These are phyloP conservation scores for Coleophoma cylindrospora DNA, from an alignment of 2,329 filamentous ascomycete species.

Conservation along the genomic window DNA sequence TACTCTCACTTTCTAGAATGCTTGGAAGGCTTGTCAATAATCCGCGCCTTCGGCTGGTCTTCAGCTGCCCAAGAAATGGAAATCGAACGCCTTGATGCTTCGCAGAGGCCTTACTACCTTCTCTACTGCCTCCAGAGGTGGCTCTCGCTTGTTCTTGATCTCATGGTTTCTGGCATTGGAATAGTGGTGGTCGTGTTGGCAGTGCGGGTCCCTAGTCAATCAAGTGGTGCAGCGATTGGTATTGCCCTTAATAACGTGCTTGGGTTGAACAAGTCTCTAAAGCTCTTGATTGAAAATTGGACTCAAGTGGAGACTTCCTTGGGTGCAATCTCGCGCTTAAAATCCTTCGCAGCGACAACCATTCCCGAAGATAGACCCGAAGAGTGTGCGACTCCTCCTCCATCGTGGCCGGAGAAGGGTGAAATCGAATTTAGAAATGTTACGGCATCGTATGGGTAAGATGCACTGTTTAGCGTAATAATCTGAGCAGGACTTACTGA, in stretches of 20 bases:
- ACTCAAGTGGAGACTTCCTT: slow-evolving; percentile 51
- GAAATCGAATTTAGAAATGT: slow-evolving; percentile 1
- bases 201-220: slow-evolving; percentile 5
- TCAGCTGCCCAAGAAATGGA: neutral
- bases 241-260: slow-evolving; percentile 41
- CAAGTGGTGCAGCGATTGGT: slow-evolving; percentile 2
- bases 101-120: slow-evolving; percentile 39
- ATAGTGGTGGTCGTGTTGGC: slow-evolving; percentile 22
- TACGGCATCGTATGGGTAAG: slow-evolving; percentile 4
- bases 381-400: slow-evolving; percentile 28
- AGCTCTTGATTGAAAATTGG: slow-evolving; percentile 42
- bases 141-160: slow-evolving; percentile 36
- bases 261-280: slow-evolving; percentile 22
- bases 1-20: slow-evolving; percentile 41
- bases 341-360: slow-evolving; percentile 39
- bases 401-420: slow-evolving; percentile 4
- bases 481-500: neutral
- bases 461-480: neutral
- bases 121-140: slow-evolving; percentile 39
- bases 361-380: slow-evolving; percentile 26
- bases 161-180: slow-evolving; percentile 32
- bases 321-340: slow-evolving; percentile 48
- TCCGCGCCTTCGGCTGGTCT: slow-evolving; percentile 39
- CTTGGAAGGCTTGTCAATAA: slow-evolving; percentile 36
- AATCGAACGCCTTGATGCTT: slow-evolving; percentile 28